phyloP scores from a whole-genome alignment of 352 stramenopile species.

The Thalassiosira hispida region DNA sequence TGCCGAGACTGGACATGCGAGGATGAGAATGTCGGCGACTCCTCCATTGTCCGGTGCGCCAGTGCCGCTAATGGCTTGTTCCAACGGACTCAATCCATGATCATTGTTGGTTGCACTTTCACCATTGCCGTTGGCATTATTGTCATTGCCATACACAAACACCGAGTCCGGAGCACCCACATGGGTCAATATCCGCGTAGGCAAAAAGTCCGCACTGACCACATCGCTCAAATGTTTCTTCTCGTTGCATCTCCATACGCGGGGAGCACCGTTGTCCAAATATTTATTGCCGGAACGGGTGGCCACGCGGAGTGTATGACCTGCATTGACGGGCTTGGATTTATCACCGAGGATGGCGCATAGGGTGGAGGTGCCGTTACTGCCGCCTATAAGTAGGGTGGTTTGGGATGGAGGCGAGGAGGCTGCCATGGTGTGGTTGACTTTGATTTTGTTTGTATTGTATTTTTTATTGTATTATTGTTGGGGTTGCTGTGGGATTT shows the following conservation, averaged over 20 bases:
- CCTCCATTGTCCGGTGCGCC: slow-evolving; percentile 47
- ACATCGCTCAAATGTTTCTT: slow-evolving; percentile 57
- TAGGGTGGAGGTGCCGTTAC: slow-evolving; percentile 61
- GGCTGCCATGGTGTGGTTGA: background rate
- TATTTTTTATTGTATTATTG: no score
- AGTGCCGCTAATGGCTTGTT: slow-evolving; percentile 51
- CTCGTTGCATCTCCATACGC: slow-evolving; percentile 52
- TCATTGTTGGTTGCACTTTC: background rate
- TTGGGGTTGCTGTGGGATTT: no score
- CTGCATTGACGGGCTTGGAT: slow-evolving; percentile 51
- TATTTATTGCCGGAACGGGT: slow-evolving; percentile 46
- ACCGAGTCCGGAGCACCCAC: slow-evolving; percentile 56
- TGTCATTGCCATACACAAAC: slow-evolving; percentile 45
- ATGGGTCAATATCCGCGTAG: slow-evolving; percentile 41
- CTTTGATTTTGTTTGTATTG: no score
- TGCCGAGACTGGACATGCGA: slow-evolving; percentile 57
- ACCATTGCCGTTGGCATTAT: background rate
- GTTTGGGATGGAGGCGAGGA: slow-evolving; percentile 32
- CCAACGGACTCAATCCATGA: slow-evolving; percentile 16
- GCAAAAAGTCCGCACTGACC: slow-evolving; percentile 48
- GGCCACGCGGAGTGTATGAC: slow-evolving; percentile 46
- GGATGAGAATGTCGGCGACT: slow-evolving; percentile 47
- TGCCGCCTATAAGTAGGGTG: slow-evolving; percentile 60
- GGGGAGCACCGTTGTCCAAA: slow-evolving; percentile 23
- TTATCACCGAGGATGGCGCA: slow-evolving; percentile 54